Conservation (phyloP, 2,329 filamentous ascomycete genomes). For the Cladosporium sphaerospermum region DNA sequence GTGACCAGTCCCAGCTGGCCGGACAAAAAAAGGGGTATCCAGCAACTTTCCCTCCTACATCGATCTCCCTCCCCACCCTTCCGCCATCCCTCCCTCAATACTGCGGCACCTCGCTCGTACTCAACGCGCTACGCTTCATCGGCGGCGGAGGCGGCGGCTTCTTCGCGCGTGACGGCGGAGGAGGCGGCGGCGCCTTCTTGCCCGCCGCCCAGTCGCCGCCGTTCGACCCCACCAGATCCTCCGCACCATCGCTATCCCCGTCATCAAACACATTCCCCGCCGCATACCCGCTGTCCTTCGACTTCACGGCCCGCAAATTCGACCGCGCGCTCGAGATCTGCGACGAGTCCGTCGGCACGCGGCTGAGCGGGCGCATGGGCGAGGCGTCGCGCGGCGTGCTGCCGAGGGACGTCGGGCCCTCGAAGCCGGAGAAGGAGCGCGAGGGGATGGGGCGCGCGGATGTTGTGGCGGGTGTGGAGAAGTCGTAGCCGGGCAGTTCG, state of each 20-base stretch:
- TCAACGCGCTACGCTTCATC: slow-evolving; percentile 53
- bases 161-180: slow-evolving; percentile 48
- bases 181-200: slow-evolving; percentile 57
- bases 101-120: slow-evolving; percentile 31
- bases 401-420: slow-evolving; percentile 47
- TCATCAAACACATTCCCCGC: slow-evolving; percentile 44
- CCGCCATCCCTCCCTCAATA: slow-evolving; percentile 16
- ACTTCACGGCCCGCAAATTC: slow-evolving; percentile 37
- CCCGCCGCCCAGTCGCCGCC: slow-evolving; percentile 30
- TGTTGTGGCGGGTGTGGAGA: slow-evolving; percentile 21
- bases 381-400: slow-evolving; percentile 39
- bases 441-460: slow-evolving; percentile 39
- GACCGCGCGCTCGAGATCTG: slow-evolving; percentile 43
- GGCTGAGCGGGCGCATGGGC: slow-evolving; percentile 41
- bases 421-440: slow-evolving; percentile 51
- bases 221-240: slow-evolving; percentile 9
- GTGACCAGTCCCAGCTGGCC: not conserved
- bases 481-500: slow-evolving; percentile 38
- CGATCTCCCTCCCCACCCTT: not conserved
- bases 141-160: slow-evolving; percentile 61
- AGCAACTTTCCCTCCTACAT: not conserved
- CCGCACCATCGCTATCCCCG: slow-evolving; percentile 41
- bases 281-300: slow-evolving; percentile 28
- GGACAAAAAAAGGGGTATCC: not conserved
- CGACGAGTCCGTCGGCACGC: slow-evolving; percentile 50